Evolutionary conservation across 2,329 filamentous ascomycete genomes (phyloP), one percentile per base, ranked within the genome.

Genomic region (Fusarium nelsonii): DNA sequence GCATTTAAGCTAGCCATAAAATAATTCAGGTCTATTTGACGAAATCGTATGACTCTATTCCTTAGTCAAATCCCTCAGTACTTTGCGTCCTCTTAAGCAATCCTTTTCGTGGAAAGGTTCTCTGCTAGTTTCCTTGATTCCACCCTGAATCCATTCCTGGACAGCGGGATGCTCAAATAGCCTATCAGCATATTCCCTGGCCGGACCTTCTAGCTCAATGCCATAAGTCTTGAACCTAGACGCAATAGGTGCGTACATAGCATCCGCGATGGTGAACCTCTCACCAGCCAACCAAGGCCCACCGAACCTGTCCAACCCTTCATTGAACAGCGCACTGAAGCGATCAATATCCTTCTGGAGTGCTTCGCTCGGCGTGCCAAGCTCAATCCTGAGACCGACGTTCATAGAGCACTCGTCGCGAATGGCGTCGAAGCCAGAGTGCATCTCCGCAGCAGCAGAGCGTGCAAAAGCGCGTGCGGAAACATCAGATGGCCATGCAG

Each of bases 381-480:
- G 57, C 48, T 79, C 74, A 37, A 83, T 73, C 15, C 81, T 73
- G 20, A 82, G 56, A 0, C 74, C 78, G 4, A 83, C 79, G 55
- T 83, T 84, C 77, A 81, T 81, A 32, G 75, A 70, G 61, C 81
- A 83, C 64, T 83, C 79, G 50, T 79, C 73, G 2, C 83, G 78
- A 26, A 85, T 70, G 18, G 76, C 75, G 6, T 50, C 43, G 65
- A 84, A 85, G 30, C 80, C 75, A 3, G 83, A 77, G 73, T 84
- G 82, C 83, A 85, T 84, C 70, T 84, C 81, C 0, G 83, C 80
- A 7, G 80, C 78, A 9, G 82, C 83, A 30, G 74, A 75, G 37
- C 83, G 76, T 15, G 83, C 83, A 63, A 80, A 81, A 1, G 83
- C 81, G 12, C 82, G 77, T 3, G 82, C 79, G 6, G 73, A 71